phyloP scores from a whole-genome alignment of 176 grass and related monocot species.

The Sorghum bicolor region DNA sequence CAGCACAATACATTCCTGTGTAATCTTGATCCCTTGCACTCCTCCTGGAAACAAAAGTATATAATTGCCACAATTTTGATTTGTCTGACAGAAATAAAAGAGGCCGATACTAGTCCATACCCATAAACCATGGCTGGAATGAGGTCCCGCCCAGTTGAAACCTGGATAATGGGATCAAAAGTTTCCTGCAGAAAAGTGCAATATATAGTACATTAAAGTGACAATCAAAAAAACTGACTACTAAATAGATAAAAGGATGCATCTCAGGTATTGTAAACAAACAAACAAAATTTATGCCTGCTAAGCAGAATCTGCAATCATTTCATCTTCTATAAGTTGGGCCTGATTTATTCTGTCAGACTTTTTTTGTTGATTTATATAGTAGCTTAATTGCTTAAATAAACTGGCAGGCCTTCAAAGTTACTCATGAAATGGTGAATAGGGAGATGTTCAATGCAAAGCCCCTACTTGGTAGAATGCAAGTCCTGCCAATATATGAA shows the following conservation, averaged over 20 bases:
- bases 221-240: not conserved
- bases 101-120: constrained; percentile 36
- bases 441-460: not conserved
- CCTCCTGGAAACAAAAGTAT: constrained; percentile 59
- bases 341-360: not conserved
- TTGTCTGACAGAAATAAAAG: not conserved
- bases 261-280: constrained; percentile 17
- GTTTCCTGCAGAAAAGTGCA: constrained; percentile 65
- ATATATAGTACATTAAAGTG: not conserved
- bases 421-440: not conserved
- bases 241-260: not conserved
- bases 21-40: constrained; percentile 80
- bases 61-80: not conserved
- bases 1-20: constrained; percentile 85
- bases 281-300: not conserved
- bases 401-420: not conserved
- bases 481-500: not conserved
- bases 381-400: not conserved
- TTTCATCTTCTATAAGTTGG: not conserved
- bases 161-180: constrained; percentile 88
- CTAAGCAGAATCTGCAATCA: not conserved
- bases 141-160: constrained; percentile 72
- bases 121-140: constrained; percentile 98
- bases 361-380: not conserved
- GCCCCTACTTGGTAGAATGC: not conserved